Evolutionary conservation across 495 filamentous ascomycete genomes (phyloP).

Genomic region (Lindgomyces ingoldianus): DNA sequence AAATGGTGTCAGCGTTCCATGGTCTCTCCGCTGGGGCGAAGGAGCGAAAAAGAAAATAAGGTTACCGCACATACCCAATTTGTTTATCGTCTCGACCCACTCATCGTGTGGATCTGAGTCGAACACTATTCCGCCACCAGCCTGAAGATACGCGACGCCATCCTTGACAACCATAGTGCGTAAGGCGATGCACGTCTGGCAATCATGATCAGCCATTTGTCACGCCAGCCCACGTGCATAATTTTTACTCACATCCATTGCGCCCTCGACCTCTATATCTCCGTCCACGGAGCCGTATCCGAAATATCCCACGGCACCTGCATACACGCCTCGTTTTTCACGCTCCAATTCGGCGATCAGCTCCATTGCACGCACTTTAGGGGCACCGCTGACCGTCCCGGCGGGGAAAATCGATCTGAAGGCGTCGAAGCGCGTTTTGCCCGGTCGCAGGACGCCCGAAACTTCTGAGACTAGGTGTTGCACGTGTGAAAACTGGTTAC

Average conservation of each 20-base stretch:
- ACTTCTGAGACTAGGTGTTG: constrained; percentile 97
- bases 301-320: constrained; percentile 95
- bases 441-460: constrained; percentile 76
- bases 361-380: constrained; percentile 96
- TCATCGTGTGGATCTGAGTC: constrained; percentile 93
- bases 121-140: constrained; percentile 93
- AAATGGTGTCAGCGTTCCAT: no score
- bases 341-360: constrained; percentile 90
- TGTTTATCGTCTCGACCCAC: constrained; percentile 97
- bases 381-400: constrained; percentile 77
- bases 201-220: constrained; percentile 2
- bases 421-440: constrained; percentile 89
- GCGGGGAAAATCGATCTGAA: constrained; percentile 92
- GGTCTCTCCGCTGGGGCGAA: no score
- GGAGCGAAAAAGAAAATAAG: background rate
- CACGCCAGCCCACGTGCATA: background rate
- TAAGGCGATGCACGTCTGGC: constrained; percentile 68
- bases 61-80: constrained; percentile 70
- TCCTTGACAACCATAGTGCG: constrained; percentile 95
- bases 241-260: constrained; percentile 68
- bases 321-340: constrained; percentile 94
- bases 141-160: constrained; percentile 87
- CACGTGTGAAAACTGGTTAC: constrained; percentile 81
- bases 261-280: constrained; percentile 60
- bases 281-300: constrained; percentile 62